These are phyloP conservation scores for Trypanosoma vivax DNA, from an alignment of 208 protist genomes.

Conservation along the genomic window DNA sequence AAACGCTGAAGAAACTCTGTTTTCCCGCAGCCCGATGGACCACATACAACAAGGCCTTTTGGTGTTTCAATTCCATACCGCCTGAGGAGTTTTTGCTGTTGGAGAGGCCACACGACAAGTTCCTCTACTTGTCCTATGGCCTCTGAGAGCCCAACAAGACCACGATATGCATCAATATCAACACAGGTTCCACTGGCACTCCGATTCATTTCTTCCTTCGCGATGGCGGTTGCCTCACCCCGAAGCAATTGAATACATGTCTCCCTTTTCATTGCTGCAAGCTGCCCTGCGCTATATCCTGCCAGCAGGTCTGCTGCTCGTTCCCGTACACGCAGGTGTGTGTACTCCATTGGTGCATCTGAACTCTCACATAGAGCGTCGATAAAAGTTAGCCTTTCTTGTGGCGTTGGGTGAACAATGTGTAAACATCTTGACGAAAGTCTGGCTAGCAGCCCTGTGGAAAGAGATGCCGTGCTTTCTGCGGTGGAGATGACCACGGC, in stretches of 20 bases:
- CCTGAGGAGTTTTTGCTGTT: constrained; percentile 34
- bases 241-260: constrained; percentile 5
- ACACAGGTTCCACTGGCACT: constrained; percentile 10
- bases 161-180: constrained; percentile 19
- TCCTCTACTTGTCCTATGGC: constrained; percentile 52
- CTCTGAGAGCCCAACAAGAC: constrained; percentile 55
- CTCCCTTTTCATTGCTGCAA: constrained; percentile 4
- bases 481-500: constrained; percentile 15
- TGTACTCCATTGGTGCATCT: constrained; percentile 3
- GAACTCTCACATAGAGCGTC: not conserved
- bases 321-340: constrained; percentile 4
- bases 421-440: constrained; percentile 18
- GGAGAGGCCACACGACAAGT: constrained; percentile 75
- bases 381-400: constrained; percentile 25
- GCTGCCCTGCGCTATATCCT: constrained; percentile 7
- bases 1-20: constrained; percentile 68
- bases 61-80: constrained; percentile 33
- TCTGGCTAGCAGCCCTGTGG: constrained; percentile 16
- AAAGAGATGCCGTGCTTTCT: constrained; percentile 6
- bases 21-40: constrained; percentile 78
- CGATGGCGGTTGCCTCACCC: constrained; percentile 4
- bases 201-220: constrained; percentile 15
- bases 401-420: constrained; percentile 17
- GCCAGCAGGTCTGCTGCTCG: constrained; percentile 11
- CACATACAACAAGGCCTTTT: constrained; percentile 75